Evolutionary conservation across 768 basidiomycete species (phyloP).

Genomic region (Lactifluus hygrophoroides): DNA sequence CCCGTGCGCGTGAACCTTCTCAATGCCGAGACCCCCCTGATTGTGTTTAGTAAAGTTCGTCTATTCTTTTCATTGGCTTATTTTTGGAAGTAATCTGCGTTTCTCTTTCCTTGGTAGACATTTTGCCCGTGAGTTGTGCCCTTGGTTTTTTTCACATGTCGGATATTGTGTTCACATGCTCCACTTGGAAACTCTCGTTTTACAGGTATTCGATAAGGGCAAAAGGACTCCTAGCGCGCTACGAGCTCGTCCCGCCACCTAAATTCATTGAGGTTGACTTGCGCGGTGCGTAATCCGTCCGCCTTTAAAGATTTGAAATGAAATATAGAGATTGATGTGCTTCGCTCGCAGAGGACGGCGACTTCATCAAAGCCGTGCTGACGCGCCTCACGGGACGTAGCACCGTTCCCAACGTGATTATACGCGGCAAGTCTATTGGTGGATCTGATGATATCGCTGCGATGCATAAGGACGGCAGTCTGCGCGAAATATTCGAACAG

Average conservation of each 20-base stretch:
- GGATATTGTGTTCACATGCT: background rate
- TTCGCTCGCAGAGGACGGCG: conserved; percentile 43
- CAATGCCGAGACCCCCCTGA: conserved; percentile 47
- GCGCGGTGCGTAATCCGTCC: conserved; percentile 37
- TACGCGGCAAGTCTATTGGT: conserved; percentile 55
- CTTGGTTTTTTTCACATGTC: background rate
- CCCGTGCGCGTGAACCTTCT: conserved; percentile 34
- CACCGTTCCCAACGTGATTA: conserved; percentile 71
- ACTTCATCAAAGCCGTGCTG: conserved; percentile 56
- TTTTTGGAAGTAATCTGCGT: background rate
- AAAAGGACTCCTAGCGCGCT: conserved; percentile 52
- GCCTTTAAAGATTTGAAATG: background rate
- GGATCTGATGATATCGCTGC: conserved; percentile 53
- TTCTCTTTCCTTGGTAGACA: conserved; percentile 34
- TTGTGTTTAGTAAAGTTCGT: conserved; percentile 77
- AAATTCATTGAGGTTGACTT: conserved; percentile 69
- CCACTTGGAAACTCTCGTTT: background rate
- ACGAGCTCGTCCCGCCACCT: conserved; percentile 55
- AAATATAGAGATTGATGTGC: background rate
- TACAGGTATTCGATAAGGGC: conserved; percentile 50
- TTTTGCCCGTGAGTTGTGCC: conserved; percentile 61
- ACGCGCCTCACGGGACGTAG: conserved; percentile 53
- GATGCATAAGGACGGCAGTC: conserved; percentile 40
- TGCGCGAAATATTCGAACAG: conserved; percentile 39
- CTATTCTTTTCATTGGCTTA: background rate